These are phyloP conservation scores for Stygiomarasmius scandens DNA, from an alignment of 1,284 basidiomycete genomes.

Conservation along the genomic window DNA sequence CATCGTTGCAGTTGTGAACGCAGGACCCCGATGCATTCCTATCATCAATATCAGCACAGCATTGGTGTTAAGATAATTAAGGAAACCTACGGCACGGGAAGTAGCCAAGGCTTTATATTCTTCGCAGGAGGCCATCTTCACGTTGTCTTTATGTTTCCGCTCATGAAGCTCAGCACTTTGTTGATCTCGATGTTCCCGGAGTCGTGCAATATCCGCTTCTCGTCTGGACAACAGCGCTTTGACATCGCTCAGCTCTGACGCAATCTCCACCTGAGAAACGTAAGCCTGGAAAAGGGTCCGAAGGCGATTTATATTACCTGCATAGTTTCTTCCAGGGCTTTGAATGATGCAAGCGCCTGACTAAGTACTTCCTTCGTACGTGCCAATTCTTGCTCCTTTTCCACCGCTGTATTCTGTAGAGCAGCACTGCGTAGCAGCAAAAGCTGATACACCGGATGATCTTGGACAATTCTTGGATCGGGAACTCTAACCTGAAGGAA, in stretches of 20 bases:
- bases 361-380: constrained; percentile 37
- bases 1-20: constrained; percentile 77
- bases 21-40: constrained; percentile 76
- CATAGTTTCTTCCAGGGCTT: constrained; percentile 50
- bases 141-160: constrained; percentile 66
- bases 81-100: constrained; percentile 59
- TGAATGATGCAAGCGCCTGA: constrained; percentile 38
- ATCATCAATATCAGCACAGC: constrained; percentile 3
- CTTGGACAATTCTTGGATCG: constrained; percentile 39
- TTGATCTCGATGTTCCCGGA: constrained; percentile 85
- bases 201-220: constrained; percentile 74
- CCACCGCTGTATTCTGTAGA: constrained; percentile 40
- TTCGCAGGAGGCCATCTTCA: constrained; percentile 66
- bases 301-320: constrained; percentile 33
- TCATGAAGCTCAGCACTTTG: constrained; percentile 73
- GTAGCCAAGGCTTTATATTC: constrained; percentile 76
- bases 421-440: background rate
- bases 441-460: background rate
- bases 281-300: constrained; percentile 13
- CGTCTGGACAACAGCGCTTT: constrained; percentile 61
- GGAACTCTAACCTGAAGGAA: background rate
- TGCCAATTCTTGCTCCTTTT: constrained; percentile 25
- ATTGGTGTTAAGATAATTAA: constrained; percentile 17
- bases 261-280: constrained; percentile 44
- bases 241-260: constrained; percentile 56